A percentile compares a stretch with the other conserved stretches of the same genome.
These are phyloP conservation scores for Arthroderma sp. DNA, from an alignment of 2,329 filamentous ascomycete species.

Conservation along the genomic window DNA sequence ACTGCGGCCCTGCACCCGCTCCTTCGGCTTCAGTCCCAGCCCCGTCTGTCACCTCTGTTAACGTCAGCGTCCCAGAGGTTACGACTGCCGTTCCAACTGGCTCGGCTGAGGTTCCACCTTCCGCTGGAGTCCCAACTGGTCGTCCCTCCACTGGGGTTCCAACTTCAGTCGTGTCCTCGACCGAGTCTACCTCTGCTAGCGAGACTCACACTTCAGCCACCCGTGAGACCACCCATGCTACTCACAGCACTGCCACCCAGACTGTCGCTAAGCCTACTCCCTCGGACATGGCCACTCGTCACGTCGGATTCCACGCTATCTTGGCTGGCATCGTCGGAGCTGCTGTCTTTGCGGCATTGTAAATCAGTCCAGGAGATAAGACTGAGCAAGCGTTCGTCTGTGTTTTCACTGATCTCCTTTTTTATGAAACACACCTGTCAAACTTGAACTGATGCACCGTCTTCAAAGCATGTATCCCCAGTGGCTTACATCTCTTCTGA, in stretches of 20 bases:
- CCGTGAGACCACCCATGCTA: neutral
- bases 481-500: conserved; percentile 3
- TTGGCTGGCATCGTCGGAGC: neutral
- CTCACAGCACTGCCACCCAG: neutral
- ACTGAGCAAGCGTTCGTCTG: neutral
- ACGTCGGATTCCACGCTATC: conserved; percentile 4
- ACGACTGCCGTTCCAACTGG: neutral
- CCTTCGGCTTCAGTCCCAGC: neutral
- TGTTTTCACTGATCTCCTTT: neutral
- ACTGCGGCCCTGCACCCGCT: conserved; percentile 2
- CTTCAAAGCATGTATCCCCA: neutral
- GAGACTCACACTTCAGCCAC: neutral
- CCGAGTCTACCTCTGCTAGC: neutral
- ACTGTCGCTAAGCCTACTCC: conserved; percentile 3
- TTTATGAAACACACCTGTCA: neutral
- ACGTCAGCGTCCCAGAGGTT: neutral
- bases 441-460: neutral
- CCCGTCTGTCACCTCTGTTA: neutral
- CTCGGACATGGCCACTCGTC: conserved; percentile 2
- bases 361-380: neutral
- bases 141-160: neutral
- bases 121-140: neutral
- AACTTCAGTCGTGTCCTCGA: neutral
- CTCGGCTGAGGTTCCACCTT: neutral
- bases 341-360: neutral